phyloP scores from a whole-genome alignment of 805 yeast species.

The Isabelozyma gotoi region DNA sequence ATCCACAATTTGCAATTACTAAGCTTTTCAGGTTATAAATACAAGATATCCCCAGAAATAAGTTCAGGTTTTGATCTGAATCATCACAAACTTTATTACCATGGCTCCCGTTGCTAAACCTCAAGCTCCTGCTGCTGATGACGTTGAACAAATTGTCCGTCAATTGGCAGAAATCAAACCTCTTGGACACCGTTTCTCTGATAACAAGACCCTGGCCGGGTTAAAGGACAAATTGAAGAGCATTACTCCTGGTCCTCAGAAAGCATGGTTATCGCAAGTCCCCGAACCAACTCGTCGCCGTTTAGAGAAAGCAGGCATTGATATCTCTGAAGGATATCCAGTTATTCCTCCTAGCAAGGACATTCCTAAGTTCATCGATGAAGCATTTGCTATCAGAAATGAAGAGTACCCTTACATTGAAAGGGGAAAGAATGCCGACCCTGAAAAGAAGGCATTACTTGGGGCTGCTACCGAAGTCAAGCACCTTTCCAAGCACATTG shows the following conservation, averaged over 20 bases:
- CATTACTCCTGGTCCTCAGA: conserved; percentile 6
- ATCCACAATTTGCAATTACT: neutral
- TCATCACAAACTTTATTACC: no score
- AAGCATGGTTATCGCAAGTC: conserved; percentile 14
- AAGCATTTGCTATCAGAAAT: conserved; percentile 23
- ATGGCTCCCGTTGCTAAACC: neutral
- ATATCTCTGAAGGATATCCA: conserved; percentile 29
- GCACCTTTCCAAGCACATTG: conserved; percentile 24
- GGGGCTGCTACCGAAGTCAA: conserved; percentile 27
- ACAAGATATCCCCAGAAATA: neutral
- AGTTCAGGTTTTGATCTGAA: no score
- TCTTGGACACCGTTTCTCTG: conserved; percentile 7
- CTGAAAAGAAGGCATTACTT: conserved; percentile 27
- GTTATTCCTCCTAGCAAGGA: conserved; percentile 15
- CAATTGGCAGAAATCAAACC: conserved; percentile 14
- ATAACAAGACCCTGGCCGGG: conserved; percentile 1
- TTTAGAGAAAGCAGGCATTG: conserved; percentile 22
- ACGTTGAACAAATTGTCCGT: conserved; percentile 13
- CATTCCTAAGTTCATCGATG: conserved; percentile 29
- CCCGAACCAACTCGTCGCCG: conserved; percentile 21
- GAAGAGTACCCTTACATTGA: conserved; percentile 22
- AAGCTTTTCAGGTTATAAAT: neutral
- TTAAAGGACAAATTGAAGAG: no score
- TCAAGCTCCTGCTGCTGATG: conserved; percentile 1
- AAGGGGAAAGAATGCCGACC: conserved; percentile 29